phyloP scores from a whole-genome alignment of 441 rosid genomes.

The Theobroma grandiflorum region DNA sequence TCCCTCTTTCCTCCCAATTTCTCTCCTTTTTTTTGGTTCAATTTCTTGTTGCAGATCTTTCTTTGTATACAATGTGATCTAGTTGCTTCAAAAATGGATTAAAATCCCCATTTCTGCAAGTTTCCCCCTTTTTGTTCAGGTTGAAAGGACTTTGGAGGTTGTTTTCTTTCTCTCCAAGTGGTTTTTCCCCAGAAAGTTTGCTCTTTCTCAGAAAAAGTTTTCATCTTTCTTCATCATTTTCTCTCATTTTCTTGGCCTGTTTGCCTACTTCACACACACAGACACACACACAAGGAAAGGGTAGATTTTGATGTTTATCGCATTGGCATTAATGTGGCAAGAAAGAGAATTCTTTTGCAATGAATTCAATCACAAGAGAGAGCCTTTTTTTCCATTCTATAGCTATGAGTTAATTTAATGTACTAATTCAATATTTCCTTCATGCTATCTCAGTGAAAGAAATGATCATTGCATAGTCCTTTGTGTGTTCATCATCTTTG shows the following conservation, averaged over 20 bases:
- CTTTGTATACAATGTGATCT: background rate
- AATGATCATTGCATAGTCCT: background rate
- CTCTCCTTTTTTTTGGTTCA: background rate
- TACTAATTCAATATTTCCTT: background rate
- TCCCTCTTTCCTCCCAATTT: background rate
- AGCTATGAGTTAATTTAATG: background rate
- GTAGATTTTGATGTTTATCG: background rate
- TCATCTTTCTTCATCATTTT: too few relatives aligned
- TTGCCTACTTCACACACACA: too few relatives aligned
- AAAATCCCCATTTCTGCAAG: background rate
- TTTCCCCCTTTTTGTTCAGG: too few relatives aligned
- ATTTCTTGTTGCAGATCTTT: background rate
- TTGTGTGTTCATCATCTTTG: constrained; percentile 1
- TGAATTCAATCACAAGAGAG: constrained; percentile 1
- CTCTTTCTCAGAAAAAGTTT: too few relatives aligned
- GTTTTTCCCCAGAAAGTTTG: too few relatives aligned
- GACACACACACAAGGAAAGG: background rate
- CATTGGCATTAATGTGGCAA: constrained; percentile 2
- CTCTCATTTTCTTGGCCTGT: too few relatives aligned
- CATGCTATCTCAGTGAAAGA: background rate
- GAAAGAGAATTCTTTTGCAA: background rate
- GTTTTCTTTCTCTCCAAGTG: too few relatives aligned
- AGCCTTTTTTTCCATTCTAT: background rate
- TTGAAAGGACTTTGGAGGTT: too few relatives aligned
- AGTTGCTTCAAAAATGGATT: background rate